phyloP scores from a whole-genome alignment of 2,329 filamentous ascomycete genomes.

The Hymenoscyphus fructigenus region DNA sequence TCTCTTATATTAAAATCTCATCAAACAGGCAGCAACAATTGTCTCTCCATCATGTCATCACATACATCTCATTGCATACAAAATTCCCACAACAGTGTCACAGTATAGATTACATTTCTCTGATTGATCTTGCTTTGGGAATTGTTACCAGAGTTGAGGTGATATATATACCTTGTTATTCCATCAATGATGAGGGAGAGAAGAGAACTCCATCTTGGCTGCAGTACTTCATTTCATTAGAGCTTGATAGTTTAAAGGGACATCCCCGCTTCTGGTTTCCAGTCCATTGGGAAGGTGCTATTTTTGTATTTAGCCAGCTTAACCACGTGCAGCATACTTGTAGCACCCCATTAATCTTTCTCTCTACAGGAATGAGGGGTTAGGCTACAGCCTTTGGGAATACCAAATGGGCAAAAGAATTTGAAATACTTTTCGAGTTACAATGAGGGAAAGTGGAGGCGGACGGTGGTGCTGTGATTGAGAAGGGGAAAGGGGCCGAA shows the following conservation, averaged over 20 bases:
- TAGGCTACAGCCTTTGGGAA: background rate
- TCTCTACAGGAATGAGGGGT: background rate
- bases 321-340: background rate
- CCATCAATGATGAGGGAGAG: background rate
- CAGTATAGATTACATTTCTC: too few relatives aligned
- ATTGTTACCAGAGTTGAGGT: background rate
- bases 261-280: too few relatives aligned
- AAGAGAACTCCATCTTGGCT: background rate
- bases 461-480: background rate
- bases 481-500: background rate
- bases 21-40: constrained; percentile 7
- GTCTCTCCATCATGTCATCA: background rate
- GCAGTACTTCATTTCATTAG: background rate
- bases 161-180: background rate
- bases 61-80: background rate
- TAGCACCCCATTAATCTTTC: background rate
- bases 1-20: constrained; percentile 8
- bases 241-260: too few relatives aligned
- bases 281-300: background rate
- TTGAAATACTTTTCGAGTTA: background rate
- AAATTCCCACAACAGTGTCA: background rate
- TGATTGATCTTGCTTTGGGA: background rate
- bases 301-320: background rate
- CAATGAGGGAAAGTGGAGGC: background rate
- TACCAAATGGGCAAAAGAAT: background rate